These are phyloP conservation scores for Barbarea vulgaris DNA, from an alignment of 345 rosid genomes.

Conservation along the genomic window DNA sequence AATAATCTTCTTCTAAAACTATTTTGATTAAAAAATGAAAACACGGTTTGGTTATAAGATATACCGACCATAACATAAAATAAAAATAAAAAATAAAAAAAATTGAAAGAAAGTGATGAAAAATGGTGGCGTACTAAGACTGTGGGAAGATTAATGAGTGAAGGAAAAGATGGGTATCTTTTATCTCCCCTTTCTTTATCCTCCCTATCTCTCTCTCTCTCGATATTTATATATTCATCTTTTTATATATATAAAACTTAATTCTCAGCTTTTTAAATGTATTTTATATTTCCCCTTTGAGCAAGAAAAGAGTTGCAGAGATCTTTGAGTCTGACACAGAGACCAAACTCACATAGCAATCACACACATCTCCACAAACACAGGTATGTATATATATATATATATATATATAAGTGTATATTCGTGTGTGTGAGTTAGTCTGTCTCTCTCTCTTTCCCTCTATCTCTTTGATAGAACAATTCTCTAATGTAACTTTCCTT, in stretches of 20 bases:
- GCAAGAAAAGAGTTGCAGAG: slow-evolving; percentile 64
- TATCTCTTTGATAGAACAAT: slow-evolving; percentile 36
- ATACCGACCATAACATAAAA: slow-evolving; percentile 38
- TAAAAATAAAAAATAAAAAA: slow-evolving; percentile 1
- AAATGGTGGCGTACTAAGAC: slow-evolving; percentile 43
- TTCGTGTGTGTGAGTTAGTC: slow-evolving; percentile 32
- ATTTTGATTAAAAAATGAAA: neutral
- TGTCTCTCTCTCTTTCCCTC: slow-evolving; percentile 23
- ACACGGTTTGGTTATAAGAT: slow-evolving; percentile 24
- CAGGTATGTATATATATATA: slow-evolving; percentile 31
- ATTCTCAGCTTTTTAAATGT: slow-evolving; percentile 34
- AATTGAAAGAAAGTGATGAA: slow-evolving; percentile 2
- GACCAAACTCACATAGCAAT: slow-evolving; percentile 49
- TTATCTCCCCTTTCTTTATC: slow-evolving; percentile 32
- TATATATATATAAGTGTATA: slow-evolving; percentile 32
- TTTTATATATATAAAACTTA: slow-evolving; percentile 16
- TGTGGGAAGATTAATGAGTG: slow-evolving; percentile 44
- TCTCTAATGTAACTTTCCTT: slow-evolving; percentile 42
- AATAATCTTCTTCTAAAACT: neutral
- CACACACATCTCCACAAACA: slow-evolving; percentile 44
- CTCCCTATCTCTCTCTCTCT: slow-evolving; percentile 3
- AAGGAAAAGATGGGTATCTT: slow-evolving; percentile 48
- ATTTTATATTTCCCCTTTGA: slow-evolving; percentile 48
- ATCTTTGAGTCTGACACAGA: slow-evolving; percentile 61
- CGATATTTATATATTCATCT: slow-evolving; percentile 10